Conservation (phyloP, 2,329 filamentous ascomycete species). For the Diaporthe ampelina region DNA sequence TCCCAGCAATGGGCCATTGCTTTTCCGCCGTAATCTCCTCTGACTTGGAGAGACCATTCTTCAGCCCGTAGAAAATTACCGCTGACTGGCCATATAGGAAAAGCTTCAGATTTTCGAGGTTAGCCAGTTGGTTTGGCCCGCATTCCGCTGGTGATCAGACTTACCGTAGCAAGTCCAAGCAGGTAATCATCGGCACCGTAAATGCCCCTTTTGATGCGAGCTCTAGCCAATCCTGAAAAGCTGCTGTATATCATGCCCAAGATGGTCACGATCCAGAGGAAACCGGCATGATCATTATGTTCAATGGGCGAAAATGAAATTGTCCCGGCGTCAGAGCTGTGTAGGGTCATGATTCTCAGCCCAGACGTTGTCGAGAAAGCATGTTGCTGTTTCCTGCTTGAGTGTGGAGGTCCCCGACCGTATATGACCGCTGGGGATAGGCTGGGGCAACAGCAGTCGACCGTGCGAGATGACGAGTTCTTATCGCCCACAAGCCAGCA, state of each 20-base stretch:
- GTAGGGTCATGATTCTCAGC: not conserved
- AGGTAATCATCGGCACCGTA: constrained; percentile 34
- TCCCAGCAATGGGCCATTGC: constrained; percentile 15
- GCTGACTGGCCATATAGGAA: constrained; percentile 13
- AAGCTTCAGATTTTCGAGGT: not conserved
- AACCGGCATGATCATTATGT: constrained; percentile 21
- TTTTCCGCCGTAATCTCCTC: not conserved
- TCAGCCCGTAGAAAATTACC: constrained; percentile 3
- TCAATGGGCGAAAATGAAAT: constrained; percentile 13
- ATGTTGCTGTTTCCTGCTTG: not conserved
- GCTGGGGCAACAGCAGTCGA: not conserved
- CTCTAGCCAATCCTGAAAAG: constrained; percentile 15
- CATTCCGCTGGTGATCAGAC: not conserved
- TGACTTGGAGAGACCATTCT: constrained; percentile 24
- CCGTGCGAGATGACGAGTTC: constrained; percentile 1
- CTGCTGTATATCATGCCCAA: constrained; percentile 23
- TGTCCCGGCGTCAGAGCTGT: not conserved
- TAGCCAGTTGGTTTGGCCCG: not conserved
- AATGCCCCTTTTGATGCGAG: constrained; percentile 15
- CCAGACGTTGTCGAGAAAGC: not conserved
- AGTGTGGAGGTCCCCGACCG: not conserved
- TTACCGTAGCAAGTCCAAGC: constrained; percentile 25
- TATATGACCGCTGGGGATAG: constrained; percentile 6
- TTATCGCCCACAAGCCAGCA: not conserved
- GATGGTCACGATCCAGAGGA: constrained; percentile 35